Base-by-base conservation (phyloP, 192 early-diverging fungal species). In the Coemansia sp. region DNA sequence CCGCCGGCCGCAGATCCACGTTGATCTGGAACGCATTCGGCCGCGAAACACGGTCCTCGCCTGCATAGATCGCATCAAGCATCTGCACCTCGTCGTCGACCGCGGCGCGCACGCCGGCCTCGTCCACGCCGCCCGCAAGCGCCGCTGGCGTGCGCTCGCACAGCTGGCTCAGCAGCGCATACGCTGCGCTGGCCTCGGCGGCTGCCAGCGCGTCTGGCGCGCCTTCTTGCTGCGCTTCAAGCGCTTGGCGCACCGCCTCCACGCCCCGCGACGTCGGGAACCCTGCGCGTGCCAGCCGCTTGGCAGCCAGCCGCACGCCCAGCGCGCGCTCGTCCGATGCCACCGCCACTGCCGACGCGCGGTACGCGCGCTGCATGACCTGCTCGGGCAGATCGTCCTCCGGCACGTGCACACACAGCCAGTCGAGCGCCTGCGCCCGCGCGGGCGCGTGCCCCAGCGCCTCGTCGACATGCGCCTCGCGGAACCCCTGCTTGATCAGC, bases 391-490 rank as follows among this genome's bases (percentile, higher is more conserved):
- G 57, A 77, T 88, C 94, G 67, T 91, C 91, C 57, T 97, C 94
- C 10, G 94, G 92, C 16, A 97, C 88, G 72, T 97, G 88, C 16
- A 93, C 57, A 53, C 88, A 89, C 40, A 97, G 83, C 94, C 94
- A 96, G 53, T 96, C 89, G 7, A 94, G 54, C 1, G 87, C 86
- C 4, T 73, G 55, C 0, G 67, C 62, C 6, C 70, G 59, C 49
- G 85, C 73, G 5, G 60, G 42, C 21, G 80, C 74, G 69, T 85
- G 85, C 33, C 69, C 62, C 32, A 91, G 66, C 0, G 92, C 90
- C 69, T 96, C 94, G 5, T 77, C 69, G 7, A 89, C 86, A 69
- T 95, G 92, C 7, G 80, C 66, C 19, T 60, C 27, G 21, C 83
- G 81, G 65, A 97, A 97, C 3, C 92, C 94, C 72, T 85, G 30